Conservation (phyloP, 768 basidiomycete genomes). For the Ramaria sp. region DNA sequence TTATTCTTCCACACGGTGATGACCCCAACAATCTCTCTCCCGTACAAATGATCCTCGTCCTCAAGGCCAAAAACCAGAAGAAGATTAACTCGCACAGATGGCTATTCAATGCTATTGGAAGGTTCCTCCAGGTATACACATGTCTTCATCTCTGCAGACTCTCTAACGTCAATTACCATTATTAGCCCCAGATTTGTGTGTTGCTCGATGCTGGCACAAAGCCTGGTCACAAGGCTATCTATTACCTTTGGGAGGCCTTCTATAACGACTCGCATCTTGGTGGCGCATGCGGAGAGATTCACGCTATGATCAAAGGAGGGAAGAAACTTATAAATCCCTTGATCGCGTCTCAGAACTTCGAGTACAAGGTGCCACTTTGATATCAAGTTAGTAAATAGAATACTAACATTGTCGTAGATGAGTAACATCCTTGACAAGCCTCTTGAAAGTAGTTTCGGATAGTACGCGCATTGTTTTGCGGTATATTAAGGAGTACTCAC, state of each 20-base stretch:
- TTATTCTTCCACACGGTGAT: slow-evolving; percentile 81
- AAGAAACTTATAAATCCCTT: slow-evolving; percentile 85
- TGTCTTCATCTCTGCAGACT: slow-evolving; percentile 1
- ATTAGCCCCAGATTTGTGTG: slow-evolving; percentile 81
- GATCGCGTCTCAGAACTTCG: slow-evolving; percentile 93
- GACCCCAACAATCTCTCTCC: slow-evolving; percentile 90
- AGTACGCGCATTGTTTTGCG: slow-evolving; percentile 22
- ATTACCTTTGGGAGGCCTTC: slow-evolving; percentile 90
- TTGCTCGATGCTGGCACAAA: slow-evolving; percentile 94
- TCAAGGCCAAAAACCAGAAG: slow-evolving; percentile 93
- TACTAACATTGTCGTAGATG: slow-evolving; percentile 42
- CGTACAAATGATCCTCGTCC: slow-evolving; percentile 81
- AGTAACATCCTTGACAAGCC: slow-evolving; percentile 98
- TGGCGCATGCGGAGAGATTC: slow-evolving; percentile 90
- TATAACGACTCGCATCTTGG: slow-evolving; percentile 71
- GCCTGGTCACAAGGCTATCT: slow-evolving; percentile 92
- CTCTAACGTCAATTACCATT: not conserved
- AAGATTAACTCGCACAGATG: slow-evolving; percentile 95
- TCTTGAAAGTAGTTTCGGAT: slow-evolving; percentile 90
- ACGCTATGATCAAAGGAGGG: slow-evolving; percentile 93
- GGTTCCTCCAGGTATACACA: slow-evolving; percentile 49
- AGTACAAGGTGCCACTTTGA: slow-evolving; percentile 45
- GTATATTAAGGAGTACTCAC: not conserved
- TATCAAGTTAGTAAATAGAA: not conserved
- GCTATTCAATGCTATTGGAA: slow-evolving; percentile 91